These are phyloP conservation scores for Suillus luteus DNA, from an alignment of 768 basidiomycete species.

Conservation along the genomic window DNA sequence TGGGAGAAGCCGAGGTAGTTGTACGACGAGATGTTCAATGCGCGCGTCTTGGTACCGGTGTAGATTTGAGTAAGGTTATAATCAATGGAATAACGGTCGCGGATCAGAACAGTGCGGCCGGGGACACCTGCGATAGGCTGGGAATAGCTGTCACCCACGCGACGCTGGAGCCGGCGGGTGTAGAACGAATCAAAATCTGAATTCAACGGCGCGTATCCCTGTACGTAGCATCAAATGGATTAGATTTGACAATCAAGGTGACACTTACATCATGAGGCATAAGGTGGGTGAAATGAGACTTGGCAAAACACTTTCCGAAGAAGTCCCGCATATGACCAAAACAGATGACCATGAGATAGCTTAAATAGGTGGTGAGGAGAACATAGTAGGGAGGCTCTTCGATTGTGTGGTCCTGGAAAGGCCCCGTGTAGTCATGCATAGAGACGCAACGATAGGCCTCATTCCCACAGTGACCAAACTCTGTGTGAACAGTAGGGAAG, in stretches of 20 bases:
- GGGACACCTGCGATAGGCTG: constrained; percentile 94
- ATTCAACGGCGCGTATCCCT: constrained; percentile 97
- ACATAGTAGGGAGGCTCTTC: constrained; percentile 93
- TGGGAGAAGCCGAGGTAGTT: constrained; percentile 99
- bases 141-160: constrained; percentile 94
- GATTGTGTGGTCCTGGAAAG: constrained; percentile 58
- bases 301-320: constrained; percentile 80
- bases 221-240: constrained; percentile 16
- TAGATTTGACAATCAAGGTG: constrained; percentile 2
- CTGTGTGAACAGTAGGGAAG: constrained; percentile 79
- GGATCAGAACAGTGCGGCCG: constrained; percentile 84
- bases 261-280: constrained; percentile 80
- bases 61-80: constrained; percentile 76
- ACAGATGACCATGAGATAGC: constrained; percentile 89
- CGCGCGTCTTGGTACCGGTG: constrained; percentile 81
- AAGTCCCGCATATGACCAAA: constrained; percentile 96
- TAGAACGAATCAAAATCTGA: constrained; percentile 99
- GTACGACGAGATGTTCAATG: constrained; percentile 96
- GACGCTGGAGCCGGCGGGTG: constrained; percentile 90
- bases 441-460: constrained; percentile 71
- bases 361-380: constrained; percentile 87
- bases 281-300: constrained; percentile 74
- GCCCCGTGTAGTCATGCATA: constrained; percentile 49
- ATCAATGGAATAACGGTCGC: constrained; percentile 83
- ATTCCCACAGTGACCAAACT: constrained; percentile 90